Evolutionary conservation across 2,329 filamentous ascomycete genomes (phyloP).

Genomic region (Neurospora sp.): DNA sequence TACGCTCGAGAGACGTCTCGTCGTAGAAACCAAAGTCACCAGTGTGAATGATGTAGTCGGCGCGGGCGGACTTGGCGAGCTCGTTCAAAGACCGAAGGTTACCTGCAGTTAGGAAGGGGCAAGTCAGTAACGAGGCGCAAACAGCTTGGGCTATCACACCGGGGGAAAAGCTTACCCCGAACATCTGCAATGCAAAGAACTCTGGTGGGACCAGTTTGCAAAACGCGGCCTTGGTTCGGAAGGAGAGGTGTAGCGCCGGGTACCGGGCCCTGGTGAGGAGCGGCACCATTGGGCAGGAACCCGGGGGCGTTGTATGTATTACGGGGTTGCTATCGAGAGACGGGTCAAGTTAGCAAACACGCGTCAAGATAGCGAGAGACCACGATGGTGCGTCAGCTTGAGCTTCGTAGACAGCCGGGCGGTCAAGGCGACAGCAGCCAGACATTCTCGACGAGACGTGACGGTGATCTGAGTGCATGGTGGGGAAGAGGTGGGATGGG

Average conservation of each 20-base stretch:
- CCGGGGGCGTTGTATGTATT: constrained; percentile 38
- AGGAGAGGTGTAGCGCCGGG: constrained; percentile 55
- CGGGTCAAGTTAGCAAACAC: constrained; percentile 8
- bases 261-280: constrained; percentile 34
- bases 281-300: constrained; percentile 56
- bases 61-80: constrained; percentile 85
- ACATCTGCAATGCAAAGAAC: constrained; percentile 65
- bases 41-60: constrained; percentile 96
- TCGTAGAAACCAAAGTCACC: constrained; percentile 99
- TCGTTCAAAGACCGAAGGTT: constrained; percentile 94
- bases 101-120: constrained; percentile 42
- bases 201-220: constrained; percentile 56
- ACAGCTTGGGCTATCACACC: background rate
- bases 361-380: background rate
- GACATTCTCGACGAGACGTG: constrained; percentile 2
- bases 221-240: constrained; percentile 57
- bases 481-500: constrained; percentile 7
- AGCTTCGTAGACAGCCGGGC: background rate
- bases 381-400: background rate
- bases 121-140: constrained; percentile 9
- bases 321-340: constrained; percentile 23
- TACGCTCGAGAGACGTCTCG: constrained; percentile 86
- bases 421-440: background rate
- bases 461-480: constrained; percentile 1
- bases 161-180: constrained; percentile 42